A percentile compares a stretch with the other conserved stretches of the same genome.
These are phyloP conservation scores for Termitomyces sp. DNA, from an alignment of 768 basidiomycete genomes.

Conservation along the genomic window DNA sequence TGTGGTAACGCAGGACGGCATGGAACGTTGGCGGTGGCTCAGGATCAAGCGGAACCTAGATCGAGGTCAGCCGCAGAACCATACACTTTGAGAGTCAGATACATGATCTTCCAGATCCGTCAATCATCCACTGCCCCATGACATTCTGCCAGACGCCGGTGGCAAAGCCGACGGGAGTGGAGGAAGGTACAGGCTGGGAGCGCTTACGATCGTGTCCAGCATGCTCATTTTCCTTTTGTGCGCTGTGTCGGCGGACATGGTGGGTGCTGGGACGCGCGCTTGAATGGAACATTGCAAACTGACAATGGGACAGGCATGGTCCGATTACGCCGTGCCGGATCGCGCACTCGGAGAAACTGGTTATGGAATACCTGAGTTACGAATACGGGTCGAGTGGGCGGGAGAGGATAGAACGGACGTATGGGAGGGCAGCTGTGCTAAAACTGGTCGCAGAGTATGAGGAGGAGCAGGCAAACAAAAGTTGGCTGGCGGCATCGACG, in stretches of 20 bases:
- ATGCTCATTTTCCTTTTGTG: slow-evolving; percentile 79
- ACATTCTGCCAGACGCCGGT: slow-evolving; percentile 79
- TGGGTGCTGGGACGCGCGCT: slow-evolving; percentile 20
- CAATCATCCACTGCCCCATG: slow-evolving; percentile 78
- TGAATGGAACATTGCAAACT: slow-evolving; percentile 4
- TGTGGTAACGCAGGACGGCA: slow-evolving; percentile 59
- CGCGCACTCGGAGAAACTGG: slow-evolving; percentile 57
- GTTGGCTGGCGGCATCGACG: slow-evolving; percentile 68
- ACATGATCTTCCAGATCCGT: slow-evolving; percentile 48
- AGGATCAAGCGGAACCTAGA: slow-evolving; percentile 68
- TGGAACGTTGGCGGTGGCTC: slow-evolving; percentile 75
- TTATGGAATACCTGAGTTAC: slow-evolving; percentile 60
- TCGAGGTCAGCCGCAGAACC: slow-evolving; percentile 41
- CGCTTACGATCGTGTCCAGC: slow-evolving; percentile 63
- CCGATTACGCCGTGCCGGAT: slow-evolving; percentile 67
- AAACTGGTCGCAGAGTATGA: slow-evolving; percentile 56
- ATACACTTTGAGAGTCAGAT: neutral
- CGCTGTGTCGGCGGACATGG: slow-evolving; percentile 80
- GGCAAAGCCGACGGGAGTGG: slow-evolving; percentile 41
- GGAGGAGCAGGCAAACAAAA: slow-evolving; percentile 70
- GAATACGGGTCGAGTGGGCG: slow-evolving; percentile 47
- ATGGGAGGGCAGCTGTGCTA: slow-evolving; percentile 56
- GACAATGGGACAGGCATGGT: slow-evolving; percentile 62
- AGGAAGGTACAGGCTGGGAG: slow-evolving; percentile 65
- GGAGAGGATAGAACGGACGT: slow-evolving; percentile 49